phyloP scores from a whole-genome alignment of 2,329 filamentous ascomycete genomes.

The Penicillium sp. region DNA sequence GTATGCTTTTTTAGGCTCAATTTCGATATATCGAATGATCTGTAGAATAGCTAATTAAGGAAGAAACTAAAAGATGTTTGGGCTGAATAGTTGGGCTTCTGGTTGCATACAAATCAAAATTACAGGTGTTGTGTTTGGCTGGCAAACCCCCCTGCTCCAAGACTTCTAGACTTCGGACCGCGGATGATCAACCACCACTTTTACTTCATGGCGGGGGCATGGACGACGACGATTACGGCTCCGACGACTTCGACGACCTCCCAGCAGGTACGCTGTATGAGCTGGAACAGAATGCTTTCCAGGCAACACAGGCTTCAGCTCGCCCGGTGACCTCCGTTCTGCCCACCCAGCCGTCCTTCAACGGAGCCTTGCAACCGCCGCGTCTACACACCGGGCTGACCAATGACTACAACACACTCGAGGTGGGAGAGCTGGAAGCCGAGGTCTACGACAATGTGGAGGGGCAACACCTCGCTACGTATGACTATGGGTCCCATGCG shows the following conservation, averaged over 20 bases:
- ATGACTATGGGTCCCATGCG: constrained; percentile 6
- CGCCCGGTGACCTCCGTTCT: constrained; percentile 8
- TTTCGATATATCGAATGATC: not conserved
- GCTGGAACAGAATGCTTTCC: constrained; percentile 49
- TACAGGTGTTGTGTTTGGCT: not conserved
- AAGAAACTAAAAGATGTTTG: not conserved
- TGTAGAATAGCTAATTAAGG: not conserved
- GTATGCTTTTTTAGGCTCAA: not conserved
- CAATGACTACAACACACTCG: constrained; percentile 45
- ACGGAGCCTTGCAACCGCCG: constrained; percentile 28
- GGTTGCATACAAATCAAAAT: not conserved
- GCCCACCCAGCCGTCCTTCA: constrained; percentile 9
- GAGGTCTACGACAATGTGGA: constrained; percentile 44
- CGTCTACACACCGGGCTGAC: constrained; percentile 38
- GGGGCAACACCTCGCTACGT: constrained; percentile 12
- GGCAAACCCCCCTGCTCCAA: not conserved
- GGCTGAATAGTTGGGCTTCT: not conserved
- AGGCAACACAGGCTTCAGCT: constrained; percentile 41
- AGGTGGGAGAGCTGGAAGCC: constrained; percentile 47
- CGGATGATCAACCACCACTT: not conserved
- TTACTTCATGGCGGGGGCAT: constrained; percentile 45
- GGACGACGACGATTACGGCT: constrained; percentile 53
- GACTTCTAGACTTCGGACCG: not conserved
- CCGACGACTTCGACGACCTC: constrained; percentile 50
- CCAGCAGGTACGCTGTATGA: constrained; percentile 45